Base-by-base conservation (phyloP, 768 basidiomycete genomes). In the Kwoniella botswanensis region DNA sequence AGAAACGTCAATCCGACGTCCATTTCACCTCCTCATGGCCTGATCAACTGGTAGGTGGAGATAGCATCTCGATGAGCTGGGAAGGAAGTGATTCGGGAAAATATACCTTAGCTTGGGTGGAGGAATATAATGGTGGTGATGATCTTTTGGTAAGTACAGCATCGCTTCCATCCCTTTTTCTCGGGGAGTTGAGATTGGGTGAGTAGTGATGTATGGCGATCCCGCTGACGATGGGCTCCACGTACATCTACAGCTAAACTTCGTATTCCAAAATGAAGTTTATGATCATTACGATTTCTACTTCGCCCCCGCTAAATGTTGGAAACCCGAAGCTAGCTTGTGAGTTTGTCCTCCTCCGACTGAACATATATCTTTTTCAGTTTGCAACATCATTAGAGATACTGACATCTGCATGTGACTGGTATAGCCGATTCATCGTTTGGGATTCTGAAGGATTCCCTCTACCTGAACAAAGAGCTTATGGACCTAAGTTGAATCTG, bases 201-300 rank as follows among this genome's bases (percentile, higher is more conserved):
- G 7, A 35, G 0, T 0, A 35, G 7, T 35, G 35, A 35, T 9
- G 7, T 35, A 35, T 35, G 35, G 7, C 35, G 6, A 35, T 6
- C 35, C 35, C 35, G 35, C 35, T 35, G 35, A 35, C 35, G 35
- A 4, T 35, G 1, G 6, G 35, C 35, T 35, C 6, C 35, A 7
- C 35, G 35, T 35, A 35, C 35, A 35, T 35, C 1, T n/a, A 42
- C 12, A 62, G 61, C 42, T 62, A 4, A 62, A 62, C 42, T 62
- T 62, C 22, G 61, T 62, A 22, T 62, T 43, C 42, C 42, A 62
- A 17, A 26, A 62, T 50, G 61, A 62, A 50, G 21, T 29, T 11
- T 62, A 62, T 22, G 61, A 62, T n/a, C 61, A 62, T 21, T 62
- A 62, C 42, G 61, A 62, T 26, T 62, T 62, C 29, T 62, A 62